These are phyloP conservation scores for Amanita molliuscula DNA, from an alignment of 768 basidiomycete genomes.

Conservation along the genomic window DNA sequence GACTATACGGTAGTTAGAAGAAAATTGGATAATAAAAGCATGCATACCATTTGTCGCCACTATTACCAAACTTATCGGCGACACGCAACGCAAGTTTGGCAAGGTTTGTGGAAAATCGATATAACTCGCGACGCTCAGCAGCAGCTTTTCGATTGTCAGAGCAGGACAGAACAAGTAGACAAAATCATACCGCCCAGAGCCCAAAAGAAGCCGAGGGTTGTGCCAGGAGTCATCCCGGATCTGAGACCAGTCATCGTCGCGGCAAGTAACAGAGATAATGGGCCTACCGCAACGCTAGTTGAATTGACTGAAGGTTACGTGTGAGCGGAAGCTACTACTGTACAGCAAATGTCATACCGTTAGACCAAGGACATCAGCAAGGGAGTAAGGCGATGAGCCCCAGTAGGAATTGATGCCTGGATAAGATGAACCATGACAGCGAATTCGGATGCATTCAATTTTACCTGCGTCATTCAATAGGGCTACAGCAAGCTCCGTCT, in stretches of 20 bases:
- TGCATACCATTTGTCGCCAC: conserved; percentile 56
- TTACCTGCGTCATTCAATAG: conserved; percentile 61
- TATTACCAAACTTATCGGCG: conserved; percentile 54
- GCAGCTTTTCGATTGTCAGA: conserved; percentile 26
- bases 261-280: not conserved
- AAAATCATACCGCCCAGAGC: conserved; percentile 41
- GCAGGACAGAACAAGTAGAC: not conserved
- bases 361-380: conserved; percentile 54
- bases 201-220: conserved; percentile 67
- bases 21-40: not conserved
- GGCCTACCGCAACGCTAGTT: conserved; percentile 47
- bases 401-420: conserved; percentile 63
- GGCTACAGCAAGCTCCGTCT: conserved; percentile 52
- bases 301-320: conserved; percentile 37
- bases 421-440: not conserved
- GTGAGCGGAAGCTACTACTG: not conserved
- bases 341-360: conserved; percentile 30
- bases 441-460: conserved; percentile 6
- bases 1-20: conserved; percentile 24
- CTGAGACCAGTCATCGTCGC: conserved; percentile 19
- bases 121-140: conserved; percentile 51
- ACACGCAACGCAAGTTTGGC: conserved; percentile 57
- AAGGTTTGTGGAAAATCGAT: conserved; percentile 58
- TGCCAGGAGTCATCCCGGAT: conserved; percentile 59
- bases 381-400: conserved; percentile 44